Evolutionary conservation across 768 basidiomycete species (phyloP), one percentile per base, ranked within the genome.

Genomic region (Lanmaoa rubissima): DNA sequence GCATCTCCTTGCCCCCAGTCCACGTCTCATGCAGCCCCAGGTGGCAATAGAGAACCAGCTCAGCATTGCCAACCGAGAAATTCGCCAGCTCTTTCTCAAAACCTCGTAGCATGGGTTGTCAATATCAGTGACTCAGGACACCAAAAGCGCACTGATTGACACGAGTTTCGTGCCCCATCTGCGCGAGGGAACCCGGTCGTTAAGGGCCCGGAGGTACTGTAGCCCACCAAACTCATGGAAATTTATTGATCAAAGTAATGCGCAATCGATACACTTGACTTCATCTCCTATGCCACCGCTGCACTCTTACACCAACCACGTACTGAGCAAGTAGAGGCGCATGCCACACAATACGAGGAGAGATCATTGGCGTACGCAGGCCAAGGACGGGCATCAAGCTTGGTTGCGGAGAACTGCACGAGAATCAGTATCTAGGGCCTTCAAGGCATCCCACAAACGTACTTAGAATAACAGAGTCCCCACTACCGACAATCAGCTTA

Each of bases 391-490:
- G 7, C 31, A 43, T 74, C 72, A 87, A 62, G 86, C 82, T 70
- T 87, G 86, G 68, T 89, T 88, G 62, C 90, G 88, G 59, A 91
- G 77, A 66, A 92, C 90, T 91, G 53, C 71, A 47, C 34, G 51
- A 74, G 74, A 14, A 73, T 82, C 40, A 77, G 60, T 67, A 62
- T 47, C 67, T 48, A 60, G 69, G 63, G 58, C 64, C 58, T 32
- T 14, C 14, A 44, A n/a, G 41, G 32, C 13, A 50, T 48, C 28
- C 11, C 42, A 39, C 36, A 14, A 31, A 81, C 90, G 80, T 65
- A 98, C 96, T 90, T 51, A 98, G 81, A 62, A 99, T 97, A 14
- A 99, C 97, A 26, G 96, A 98, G 74, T 98, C 96, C 24, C 97
- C 97, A 45, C 95, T 94, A 53, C 35, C 48, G 42, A 49, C 51